Evolutionary conservation across 306 rosid genomes (phyloP), one percentile per base, ranked within the genome.

Genomic region (Trifolium subterraneum): DNA sequence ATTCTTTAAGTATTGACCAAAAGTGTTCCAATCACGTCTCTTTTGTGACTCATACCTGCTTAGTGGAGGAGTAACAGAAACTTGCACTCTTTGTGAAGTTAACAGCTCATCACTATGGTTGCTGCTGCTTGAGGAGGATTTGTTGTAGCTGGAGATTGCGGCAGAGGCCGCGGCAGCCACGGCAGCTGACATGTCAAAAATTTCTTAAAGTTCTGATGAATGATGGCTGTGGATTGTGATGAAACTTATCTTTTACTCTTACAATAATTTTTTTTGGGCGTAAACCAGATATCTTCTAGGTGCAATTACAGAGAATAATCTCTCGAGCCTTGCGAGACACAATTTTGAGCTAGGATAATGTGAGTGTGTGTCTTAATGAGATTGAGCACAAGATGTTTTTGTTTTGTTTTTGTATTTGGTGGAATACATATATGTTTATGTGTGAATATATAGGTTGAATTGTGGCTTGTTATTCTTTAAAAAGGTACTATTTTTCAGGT

Each of bases 31-130:
- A 70, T 89, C 93, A 9, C 95, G 74, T 12, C 92, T 79, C 84
- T 89, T 89, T 55, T 89, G 95, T n/a, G 87, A 85, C 77, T 89
- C 95, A 19, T 89, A 89, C 72, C 92, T 79, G 81, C 95, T 89
- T 14, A 87, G 79, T 14, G 86, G 68, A 0, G 73, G 47, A 16
- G 62, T 2, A 5, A 12, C 35, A 9, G 25, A 65, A 33, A 19
- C 48, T 22, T 47, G 59, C 72, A 38, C 25, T 59, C 62, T 15
- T 70, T 70, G 1, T 56, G 74, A 16, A 27, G 78, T 42, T 22
- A 36, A 10, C 2, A 62, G 7, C 45, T 62, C 71, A 0, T 70
- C 81, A 18, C 35, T 55, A 6, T 55, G 60, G 12, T 81, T 44
- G 38, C 61, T 47, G 41, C 38, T 22, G 38, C 35, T 25, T n/a